Conservation (phyloP, 2,329 filamentous ascomycete genomes). For the Diplodia sapinea region DNA sequence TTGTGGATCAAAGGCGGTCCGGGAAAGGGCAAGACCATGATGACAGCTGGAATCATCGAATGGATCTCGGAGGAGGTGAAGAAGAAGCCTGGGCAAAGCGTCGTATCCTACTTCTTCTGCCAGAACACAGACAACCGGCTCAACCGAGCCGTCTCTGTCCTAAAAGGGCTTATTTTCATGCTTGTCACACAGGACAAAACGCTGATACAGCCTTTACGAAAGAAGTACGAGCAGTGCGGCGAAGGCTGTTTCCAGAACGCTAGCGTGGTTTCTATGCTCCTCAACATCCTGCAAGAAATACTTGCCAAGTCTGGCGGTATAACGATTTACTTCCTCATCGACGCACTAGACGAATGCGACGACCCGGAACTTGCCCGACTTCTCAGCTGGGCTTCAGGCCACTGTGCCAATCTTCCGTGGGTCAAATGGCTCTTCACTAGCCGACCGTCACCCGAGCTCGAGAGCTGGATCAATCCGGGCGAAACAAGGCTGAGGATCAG, state of each 20-base stretch:
- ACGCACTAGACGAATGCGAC: constrained; percentile 42
- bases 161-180: constrained; percentile 40
- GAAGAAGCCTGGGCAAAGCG: constrained; percentile 12
- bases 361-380: constrained; percentile 8
- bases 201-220: constrained; percentile 34
- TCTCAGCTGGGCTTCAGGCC: background rate
- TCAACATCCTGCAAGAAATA: constrained; percentile 36
- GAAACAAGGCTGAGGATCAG: constrained; percentile 38
- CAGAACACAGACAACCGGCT: constrained; percentile 37
- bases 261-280: constrained; percentile 35
- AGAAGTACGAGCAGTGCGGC: constrained; percentile 32
- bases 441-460: background rate
- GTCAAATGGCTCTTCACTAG: background rate
- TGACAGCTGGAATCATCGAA: constrained; percentile 41
- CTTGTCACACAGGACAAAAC: constrained; percentile 34
- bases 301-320: constrained; percentile 32
- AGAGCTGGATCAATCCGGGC: constrained; percentile 36
- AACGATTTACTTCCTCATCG: constrained; percentile 38
- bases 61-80: constrained; percentile 27
- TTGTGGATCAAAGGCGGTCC: constrained; percentile 51
- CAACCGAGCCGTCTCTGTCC: constrained; percentile 37
- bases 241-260: constrained; percentile 31
- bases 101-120: constrained; percentile 39
- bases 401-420: background rate
- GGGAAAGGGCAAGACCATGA: constrained; percentile 45